These are phyloP conservation scores for Alternaria viburni DNA, from an alignment of 2,329 filamentous ascomycete genomes.

Conservation along the genomic window DNA sequence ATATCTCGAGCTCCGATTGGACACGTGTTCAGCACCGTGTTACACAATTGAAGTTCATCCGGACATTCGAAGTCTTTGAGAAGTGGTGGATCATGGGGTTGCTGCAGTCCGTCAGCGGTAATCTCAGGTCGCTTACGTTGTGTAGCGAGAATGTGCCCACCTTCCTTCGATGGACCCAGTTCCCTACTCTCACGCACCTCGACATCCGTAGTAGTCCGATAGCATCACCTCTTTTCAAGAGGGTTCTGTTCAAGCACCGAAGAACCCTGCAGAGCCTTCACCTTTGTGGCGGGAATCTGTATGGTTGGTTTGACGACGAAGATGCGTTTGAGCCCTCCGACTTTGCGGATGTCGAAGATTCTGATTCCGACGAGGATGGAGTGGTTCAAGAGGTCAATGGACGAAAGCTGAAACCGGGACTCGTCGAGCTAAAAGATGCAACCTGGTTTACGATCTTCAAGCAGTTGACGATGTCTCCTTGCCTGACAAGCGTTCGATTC, in stretches of 20 bases:
- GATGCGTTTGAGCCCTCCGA: neutral
- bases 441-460: neutral
- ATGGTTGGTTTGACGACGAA: neutral
- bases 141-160: neutral
- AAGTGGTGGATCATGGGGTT: neutral
- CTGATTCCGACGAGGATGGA: neutral
- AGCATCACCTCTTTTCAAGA: neutral
- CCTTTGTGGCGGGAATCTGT: neutral
- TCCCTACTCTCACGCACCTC: neutral
- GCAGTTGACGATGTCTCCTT: neutral
- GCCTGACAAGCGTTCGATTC: neutral
- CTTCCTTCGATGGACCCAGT: neutral
- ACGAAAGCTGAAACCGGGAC: neutral
- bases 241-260: neutral
- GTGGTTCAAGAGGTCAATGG: neutral
- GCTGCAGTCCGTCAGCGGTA: neutral
- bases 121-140: neutral
- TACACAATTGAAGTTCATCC: neutral
- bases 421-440: neutral
- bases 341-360: neutral
- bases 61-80: neutral
- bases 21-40: neutral
- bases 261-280: neutral
- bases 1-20: neutral
- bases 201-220: neutral